These are phyloP conservation scores for Lachancea sp. DNA, from an alignment of 805 yeast species.

Conservation along the genomic window DNA sequence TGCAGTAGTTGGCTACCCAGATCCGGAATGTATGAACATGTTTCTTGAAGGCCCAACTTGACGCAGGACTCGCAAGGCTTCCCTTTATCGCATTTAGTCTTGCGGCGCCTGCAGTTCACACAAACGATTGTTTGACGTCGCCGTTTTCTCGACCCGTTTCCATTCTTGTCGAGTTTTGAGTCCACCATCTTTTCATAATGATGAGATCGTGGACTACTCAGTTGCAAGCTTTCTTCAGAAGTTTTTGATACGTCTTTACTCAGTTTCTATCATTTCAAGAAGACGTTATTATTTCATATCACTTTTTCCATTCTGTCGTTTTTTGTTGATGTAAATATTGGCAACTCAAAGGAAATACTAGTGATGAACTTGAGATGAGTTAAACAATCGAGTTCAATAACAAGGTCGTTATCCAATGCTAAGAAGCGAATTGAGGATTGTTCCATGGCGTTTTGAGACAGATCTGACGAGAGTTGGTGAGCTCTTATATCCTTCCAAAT, in stretches of 20 bases:
- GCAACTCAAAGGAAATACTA: not conserved
- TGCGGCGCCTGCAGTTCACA: slow-evolving; percentile 29
- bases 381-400: not conserved
- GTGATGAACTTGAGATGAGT: not conserved
- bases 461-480: slow-evolving; percentile 43
- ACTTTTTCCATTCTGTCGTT: not conserved
- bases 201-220: not conserved
- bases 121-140: slow-evolving; percentile 28
- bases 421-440: slow-evolving; percentile 19
- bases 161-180: not conserved
- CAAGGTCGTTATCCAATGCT: not conserved
- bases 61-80: slow-evolving; percentile 26
- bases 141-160: slow-evolving; percentile 13
- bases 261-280: too few relatives aligned
- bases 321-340: not conserved
- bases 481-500: slow-evolving; percentile 45
- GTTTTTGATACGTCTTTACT: too few relatives aligned
- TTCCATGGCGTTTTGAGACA: slow-evolving; percentile 33
- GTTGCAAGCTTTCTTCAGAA: too few relatives aligned
- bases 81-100: slow-evolving; percentile 27
- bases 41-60: slow-evolving; percentile 16
- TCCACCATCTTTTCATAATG: not conserved
- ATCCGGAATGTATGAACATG: slow-evolving; percentile 16
- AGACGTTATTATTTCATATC: not conserved
- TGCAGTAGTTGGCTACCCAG: not conserved